Base-by-base conservation (phyloP, 495 filamentous ascomycete genomes). In the Penicillium waksmanii region DNA sequence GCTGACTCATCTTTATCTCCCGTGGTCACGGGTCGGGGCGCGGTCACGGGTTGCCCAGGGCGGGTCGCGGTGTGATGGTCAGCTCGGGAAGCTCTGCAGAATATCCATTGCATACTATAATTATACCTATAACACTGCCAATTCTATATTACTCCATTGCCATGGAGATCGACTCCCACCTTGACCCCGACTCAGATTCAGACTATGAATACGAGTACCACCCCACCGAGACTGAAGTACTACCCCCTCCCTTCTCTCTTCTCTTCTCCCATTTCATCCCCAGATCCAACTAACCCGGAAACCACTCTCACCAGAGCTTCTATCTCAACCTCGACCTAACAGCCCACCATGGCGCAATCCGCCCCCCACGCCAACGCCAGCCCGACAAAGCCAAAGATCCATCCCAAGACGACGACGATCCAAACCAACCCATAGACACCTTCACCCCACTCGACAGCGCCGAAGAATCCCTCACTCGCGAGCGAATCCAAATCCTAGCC, bases 401-500 rank as follows among this genome's bases (percentile, higher is more conserved):
- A 38, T 23, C 50, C 8, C 31, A 55, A 40, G 57, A 56, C 19
- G 15, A 61, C n/a, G 61, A 63, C 33, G 57, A 36, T 21, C 17
- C 64, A 11, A 52, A 44, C 44, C 47, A 44, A 17, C 42, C 17
- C 7, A 44, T 25, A 3, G 59, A 66, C 43, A 15, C 57, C 21
- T 62, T 55, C 53, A 55, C 54, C 8, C 58, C 70, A 18, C 60
- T 71, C 48, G 67, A 66, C 34, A 63, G 56, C 27, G 54, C 68
- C 19, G 73, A 76, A 25, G 66, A 67, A 48, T 55, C 54, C 17
- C 53, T 64, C 13, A 33, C 67, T 44, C 48, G 67, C 71, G 66
- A 78, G 62, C 61, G 73, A 73, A 85, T 97, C n/a, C 91, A 96
- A 62, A 86, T 97, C 47, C 79, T 92, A 15, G 91, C 89, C 44